Conservation (phyloP, 2,329 filamentous ascomycete genomes). For the Fusarium hostae region DNA sequence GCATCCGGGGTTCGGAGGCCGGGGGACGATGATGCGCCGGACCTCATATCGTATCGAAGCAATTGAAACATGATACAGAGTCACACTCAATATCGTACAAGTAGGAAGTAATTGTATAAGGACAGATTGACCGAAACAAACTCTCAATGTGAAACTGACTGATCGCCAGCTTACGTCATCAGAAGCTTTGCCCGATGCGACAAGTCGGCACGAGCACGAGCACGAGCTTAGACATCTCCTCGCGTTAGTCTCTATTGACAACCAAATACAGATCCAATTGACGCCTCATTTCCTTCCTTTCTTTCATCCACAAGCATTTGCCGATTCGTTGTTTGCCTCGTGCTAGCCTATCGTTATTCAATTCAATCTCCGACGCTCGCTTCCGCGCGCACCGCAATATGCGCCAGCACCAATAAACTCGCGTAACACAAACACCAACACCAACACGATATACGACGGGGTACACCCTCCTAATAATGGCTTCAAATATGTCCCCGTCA, state of each 20-base stretch:
- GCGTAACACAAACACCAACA: slow-evolving; percentile 5
- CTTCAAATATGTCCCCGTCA: slow-evolving; percentile 29
- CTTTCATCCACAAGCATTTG: neutral
- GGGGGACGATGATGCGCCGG: neutral
- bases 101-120: neutral
- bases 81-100: neutral
- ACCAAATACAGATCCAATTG: slow-evolving; percentile 34
- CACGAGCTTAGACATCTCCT: slow-evolving; percentile 27
- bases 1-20: slow-evolving; percentile 2
- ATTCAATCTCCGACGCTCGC: slow-evolving; percentile 8
- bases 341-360: slow-evolving; percentile 20
- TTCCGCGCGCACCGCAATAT: slow-evolving; percentile 30
- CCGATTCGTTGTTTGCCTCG: slow-evolving; percentile 6
- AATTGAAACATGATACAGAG: neutral
- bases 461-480: slow-evolving; percentile 23
- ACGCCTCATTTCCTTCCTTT: slow-evolving; percentile 19
- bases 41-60: neutral
- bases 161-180: slow-evolving; percentile 41
- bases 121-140: neutral
- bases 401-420: slow-evolving; percentile 25
- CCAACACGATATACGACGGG: neutral
- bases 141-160: neutral
- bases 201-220: slow-evolving; percentile 30
- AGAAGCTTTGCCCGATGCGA: slow-evolving; percentile 29
- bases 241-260: slow-evolving; percentile 38